Evolutionary conservation across 2,329 filamentous ascomycete species (phyloP).

Genomic region (Nigrospora osmanthi): DNA sequence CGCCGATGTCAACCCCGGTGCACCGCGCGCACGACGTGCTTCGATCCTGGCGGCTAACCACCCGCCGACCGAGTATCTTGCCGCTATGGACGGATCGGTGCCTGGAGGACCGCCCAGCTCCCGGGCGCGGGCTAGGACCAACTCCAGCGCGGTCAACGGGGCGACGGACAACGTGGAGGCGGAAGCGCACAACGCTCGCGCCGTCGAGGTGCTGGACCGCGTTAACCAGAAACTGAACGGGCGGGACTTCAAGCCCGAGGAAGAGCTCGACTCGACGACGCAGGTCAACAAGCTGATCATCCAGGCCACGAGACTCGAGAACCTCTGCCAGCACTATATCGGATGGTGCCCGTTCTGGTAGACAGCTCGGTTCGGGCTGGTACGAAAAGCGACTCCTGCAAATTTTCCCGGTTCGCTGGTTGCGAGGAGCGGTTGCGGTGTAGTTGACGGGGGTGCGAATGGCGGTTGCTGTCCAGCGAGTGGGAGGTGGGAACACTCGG

Average conservation of each 20-base stretch:
- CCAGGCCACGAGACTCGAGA: conserved; percentile 94
- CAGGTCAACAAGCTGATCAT: conserved; percentile 94
- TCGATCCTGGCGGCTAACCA: conserved; percentile 62
- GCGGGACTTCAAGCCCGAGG: conserved; percentile 77
- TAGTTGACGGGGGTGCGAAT: no score
- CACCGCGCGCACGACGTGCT: conserved; percentile 50
- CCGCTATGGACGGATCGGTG: conserved; percentile 25
- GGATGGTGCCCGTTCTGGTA: conserved; percentile 99
- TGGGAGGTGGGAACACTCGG: no score
- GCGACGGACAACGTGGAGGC: conserved; percentile 30
- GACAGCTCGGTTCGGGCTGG: background rate
- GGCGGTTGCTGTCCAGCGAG: no score
- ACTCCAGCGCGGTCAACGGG: conserved; percentile 36
- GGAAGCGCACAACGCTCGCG: conserved; percentile 89
- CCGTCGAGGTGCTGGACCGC: conserved; percentile 81
- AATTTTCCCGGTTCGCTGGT: no score
- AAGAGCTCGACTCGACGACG: conserved; percentile 75
- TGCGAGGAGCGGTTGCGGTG: no score
- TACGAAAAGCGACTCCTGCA: no score
- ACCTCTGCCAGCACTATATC: conserved; percentile 97
- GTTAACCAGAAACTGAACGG: conserved; percentile 96
- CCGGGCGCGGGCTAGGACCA: conserved; percentile 50
- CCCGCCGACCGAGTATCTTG: conserved; percentile 51
- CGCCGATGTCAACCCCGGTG: conserved; percentile 36
- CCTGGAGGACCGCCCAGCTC: conserved; percentile 38